Percentiles rank a stretch among this genome's conserved stretches.
Conservation (phyloP, 768 basidiomycete species). For the Termitomyces sp. region DNA sequence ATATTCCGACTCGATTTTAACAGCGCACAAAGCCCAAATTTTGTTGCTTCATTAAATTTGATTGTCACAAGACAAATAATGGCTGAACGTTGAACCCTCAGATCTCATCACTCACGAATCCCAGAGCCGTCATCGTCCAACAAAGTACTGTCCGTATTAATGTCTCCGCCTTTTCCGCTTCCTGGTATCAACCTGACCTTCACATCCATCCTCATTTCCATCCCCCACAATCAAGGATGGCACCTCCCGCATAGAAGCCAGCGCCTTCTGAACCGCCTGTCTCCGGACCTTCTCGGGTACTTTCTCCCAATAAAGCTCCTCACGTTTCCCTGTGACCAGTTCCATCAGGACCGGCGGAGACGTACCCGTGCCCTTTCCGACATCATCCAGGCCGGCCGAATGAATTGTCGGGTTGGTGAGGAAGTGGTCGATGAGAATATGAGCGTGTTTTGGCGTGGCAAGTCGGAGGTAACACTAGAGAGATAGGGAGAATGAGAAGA, state of each 20-base stretch:
- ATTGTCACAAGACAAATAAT: too few relatives aligned
- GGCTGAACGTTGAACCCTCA: too few relatives aligned
- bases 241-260: constrained; percentile 3
- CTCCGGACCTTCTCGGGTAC: constrained; percentile 69
- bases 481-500: neutral
- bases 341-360: constrained; percentile 42
- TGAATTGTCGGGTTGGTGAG: constrained; percentile 34
- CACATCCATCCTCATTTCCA: neutral
- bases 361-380: constrained; percentile 28
- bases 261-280: constrained; percentile 38
- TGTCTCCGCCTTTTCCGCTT: constrained; percentile 10
- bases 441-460: constrained; percentile 45
- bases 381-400: constrained; percentile 50
- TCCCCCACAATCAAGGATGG: neutral
- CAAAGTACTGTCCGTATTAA: neutral
- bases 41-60: too few relatives aligned
- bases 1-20: too few relatives aligned
- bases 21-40: too few relatives aligned
- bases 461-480: constrained; percentile 72
- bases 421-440: constrained; percentile 45
- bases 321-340: constrained; percentile 57
- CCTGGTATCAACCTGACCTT: neutral
- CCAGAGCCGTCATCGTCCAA: neutral
- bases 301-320: constrained; percentile 76
- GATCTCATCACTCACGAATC: too few relatives aligned